These are phyloP conservation scores for Arxiozyma telluris DNA, from an alignment of 1,139 yeast genomes.

Conservation along the genomic window DNA sequence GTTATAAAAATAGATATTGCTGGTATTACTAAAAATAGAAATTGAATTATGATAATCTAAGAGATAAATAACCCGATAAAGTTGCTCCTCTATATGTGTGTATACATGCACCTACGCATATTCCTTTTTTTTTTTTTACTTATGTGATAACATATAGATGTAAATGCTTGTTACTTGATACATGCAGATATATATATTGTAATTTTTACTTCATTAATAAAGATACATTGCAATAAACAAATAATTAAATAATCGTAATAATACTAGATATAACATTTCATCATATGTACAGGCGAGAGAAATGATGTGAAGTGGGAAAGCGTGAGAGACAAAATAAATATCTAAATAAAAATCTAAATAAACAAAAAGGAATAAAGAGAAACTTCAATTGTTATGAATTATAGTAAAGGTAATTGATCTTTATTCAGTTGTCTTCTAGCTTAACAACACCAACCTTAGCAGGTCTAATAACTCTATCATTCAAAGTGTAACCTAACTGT, in stretches of 20 bases:
- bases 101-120: no score
- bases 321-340: no score
- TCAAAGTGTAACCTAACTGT: constrained; percentile 80
- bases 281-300: not conserved
- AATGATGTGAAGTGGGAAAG: not conserved
- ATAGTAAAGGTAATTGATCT: no score
- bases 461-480: constrained; percentile 85
- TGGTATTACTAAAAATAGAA: not conserved
- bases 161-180: no score
- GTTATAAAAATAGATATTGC: no score
- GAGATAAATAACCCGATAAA: no score
- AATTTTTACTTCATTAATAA: no score
- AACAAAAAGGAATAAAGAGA: not conserved
- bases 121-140: no score
- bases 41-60: not conserved
- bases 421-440: constrained; percentile 24
- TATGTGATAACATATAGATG: no score
- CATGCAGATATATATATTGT: no score
- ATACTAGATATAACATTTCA: not conserved
- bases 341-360: no score
- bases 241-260: not conserved
- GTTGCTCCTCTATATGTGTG: not conserved
- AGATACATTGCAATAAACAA: not conserved
- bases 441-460: constrained; percentile 95
- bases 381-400: not conserved